A percentile compares a stretch with the other conserved stretches of the same genome.
Evolutionary conservation across 1,284 basidiomycete species (phyloP).

Genomic region (Austroboletus novae-zelandiae): DNA sequence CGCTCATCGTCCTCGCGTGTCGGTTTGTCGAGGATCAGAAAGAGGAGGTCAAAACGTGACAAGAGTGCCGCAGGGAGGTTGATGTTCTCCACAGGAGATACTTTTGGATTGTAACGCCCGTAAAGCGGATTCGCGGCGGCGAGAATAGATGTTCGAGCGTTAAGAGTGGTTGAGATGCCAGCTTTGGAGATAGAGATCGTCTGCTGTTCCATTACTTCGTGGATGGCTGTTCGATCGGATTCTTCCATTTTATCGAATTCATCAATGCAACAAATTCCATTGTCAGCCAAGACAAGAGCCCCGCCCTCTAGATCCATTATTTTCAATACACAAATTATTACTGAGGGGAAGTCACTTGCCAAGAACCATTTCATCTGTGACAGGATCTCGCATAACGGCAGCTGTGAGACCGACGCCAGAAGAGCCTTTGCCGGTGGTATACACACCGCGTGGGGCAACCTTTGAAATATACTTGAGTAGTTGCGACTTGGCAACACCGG

Average conservation of each 20-base stretch:
- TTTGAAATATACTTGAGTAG: conserved; percentile 98
- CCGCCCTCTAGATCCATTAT: conserved; percentile 79
- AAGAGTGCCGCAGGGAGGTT: conserved; percentile 96
- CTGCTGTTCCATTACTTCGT: conserved; percentile 99
- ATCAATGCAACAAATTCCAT: conserved; percentile 99
- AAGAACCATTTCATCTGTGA: conserved; percentile 99
- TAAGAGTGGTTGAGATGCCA: conserved; percentile 97
- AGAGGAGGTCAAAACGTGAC: conserved; percentile 95
- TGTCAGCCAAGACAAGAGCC: conserved; percentile 96
- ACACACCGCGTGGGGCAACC: conserved; percentile 95
- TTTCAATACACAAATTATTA: not conserved
- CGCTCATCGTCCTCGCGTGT: conserved; percentile 93
- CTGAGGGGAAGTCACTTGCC: conserved; percentile 51
- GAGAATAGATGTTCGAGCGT: conserved; percentile 97
- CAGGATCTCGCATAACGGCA: conserved; percentile 98
- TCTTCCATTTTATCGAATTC: conserved; percentile 99
- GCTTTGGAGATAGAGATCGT: conserved; percentile 99
- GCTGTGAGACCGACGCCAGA: conserved; percentile 98
- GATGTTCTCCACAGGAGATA: conserved; percentile 99
- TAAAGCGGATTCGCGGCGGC: conserved; percentile 98
- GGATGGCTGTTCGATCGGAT: conserved; percentile 94
- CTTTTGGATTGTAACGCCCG: conserved; percentile 96
- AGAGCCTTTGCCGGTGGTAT: conserved; percentile 97
- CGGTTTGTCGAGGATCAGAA: conserved; percentile 97
- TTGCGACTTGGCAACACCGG: conserved; percentile 99